Evolutionary conservation across 306 rosid species (phyloP), one percentile per base, ranked within the genome.

Genomic region (Betula pendula): DNA sequence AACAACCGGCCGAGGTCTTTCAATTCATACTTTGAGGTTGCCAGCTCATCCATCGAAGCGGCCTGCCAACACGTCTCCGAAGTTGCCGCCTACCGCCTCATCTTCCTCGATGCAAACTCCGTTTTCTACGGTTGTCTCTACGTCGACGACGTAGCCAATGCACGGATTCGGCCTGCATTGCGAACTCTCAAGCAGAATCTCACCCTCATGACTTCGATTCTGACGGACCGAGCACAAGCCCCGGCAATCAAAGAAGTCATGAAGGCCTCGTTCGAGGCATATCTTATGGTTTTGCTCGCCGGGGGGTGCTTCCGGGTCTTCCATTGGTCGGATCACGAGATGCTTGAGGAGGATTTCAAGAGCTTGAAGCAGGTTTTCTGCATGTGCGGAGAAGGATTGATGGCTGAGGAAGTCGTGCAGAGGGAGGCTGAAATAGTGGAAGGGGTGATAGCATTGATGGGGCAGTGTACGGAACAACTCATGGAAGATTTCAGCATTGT

Each of bases 251-350:
- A 78, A 78, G 97, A 92, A 84, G 92, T 95, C 62, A 92, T 95
- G 97, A 92, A 62, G 84, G 88, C 98, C 16, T 84, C 97, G 0
- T 92, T 87, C n/a, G 97, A 92, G 40, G 96, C 97, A 55, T 91
- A 86, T 79, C 87, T 89, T n/a, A 95, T 91, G 97, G 96, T 89
- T 65, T 77, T 95, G 85, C 88, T 95, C 4, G 97, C 99, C 0
- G 99, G 99, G 19, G 99, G 99, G 59, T 77, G 69, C 79, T 79
- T 92, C 53, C 63, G 99, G 48, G 91, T 84, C 49, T 95, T 89
- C 19, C 74, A 78, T 19, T 81, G 88, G 71, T 75, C 87, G 1
- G 94, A 95, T 44, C 85, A 86, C 42, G 83, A 74, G 70, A 87
- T 85, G 90, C 87, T 95, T 2, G 82, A 82, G 70, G 97, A 92